Evolutionary conservation across 1,284 basidiomycete genomes (phyloP), one percentile per base, ranked within the genome.

Genomic region (Paramarasmius palmivorus): DNA sequence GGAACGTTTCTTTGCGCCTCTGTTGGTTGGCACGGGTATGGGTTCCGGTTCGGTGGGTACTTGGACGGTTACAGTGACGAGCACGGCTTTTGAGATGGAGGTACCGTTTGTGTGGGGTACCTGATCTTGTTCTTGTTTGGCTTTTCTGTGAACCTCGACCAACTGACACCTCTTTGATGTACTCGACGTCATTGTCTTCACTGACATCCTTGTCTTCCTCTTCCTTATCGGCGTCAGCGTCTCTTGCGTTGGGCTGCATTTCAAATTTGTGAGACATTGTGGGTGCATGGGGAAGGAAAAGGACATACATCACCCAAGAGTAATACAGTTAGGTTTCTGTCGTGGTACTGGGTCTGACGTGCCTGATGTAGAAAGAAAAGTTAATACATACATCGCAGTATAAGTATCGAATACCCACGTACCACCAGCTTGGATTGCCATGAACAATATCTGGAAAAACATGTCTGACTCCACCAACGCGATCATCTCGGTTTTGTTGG

Each of bases 191-290:
- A 49, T 49, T 32, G 12, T 53, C 42, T 8, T 64, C 61, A 3
- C 58, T 58, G 20, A 41, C 45, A 34, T 58, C 51, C 44, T 52
- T 40, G 12, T 59, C 53, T 25, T 50, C 50, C 25, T 42, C 50
- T 26, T 50, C 46, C 29, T 64, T 65, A 57, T 74, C 73, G 59
- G n/a, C 29, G 50, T 26, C 26, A n/a, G 9, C 39, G 39, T 42
- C 26, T 17, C 6, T 10, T 23, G 26, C 49, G 39, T 42, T 29
- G 17, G 35, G 22, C 40, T 41, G 10, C 4, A 41, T 2, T 19
- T 4, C 10, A 22, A 20, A 10, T n/a, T n/a, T 12, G 23, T 22
- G 17, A 41, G 8, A 23, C 40, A 10, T 41, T 19, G 17, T 39
- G 14, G 7, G 12, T 7, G 22, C 22, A 10, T 45, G 19, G 37